A percentile compares a stretch with the other conserved stretches of the same genome.
Evolutionary conservation across 306 rosid genomes (phyloP).

Genomic region (Dryas alaskensis): DNA sequence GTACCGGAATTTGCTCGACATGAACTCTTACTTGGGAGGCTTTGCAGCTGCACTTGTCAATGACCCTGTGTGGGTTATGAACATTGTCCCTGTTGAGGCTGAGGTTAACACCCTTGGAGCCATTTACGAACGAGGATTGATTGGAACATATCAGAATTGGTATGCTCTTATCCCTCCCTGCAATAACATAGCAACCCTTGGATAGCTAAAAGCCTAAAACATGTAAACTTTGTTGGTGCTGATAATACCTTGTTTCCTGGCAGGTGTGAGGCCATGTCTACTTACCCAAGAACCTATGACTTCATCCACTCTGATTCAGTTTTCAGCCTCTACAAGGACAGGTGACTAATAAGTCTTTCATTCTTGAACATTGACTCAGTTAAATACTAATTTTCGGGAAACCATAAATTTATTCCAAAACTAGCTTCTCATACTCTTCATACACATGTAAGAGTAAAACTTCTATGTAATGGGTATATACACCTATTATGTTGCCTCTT

Average conservation of each 20-base stretch:
- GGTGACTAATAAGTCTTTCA: constrained; percentile 36
- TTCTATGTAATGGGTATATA: too few species aligned
- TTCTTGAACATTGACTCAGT: background rate
- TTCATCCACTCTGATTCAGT: constrained; percentile 86
- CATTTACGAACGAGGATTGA: constrained; percentile 77
- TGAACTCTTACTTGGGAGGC: constrained; percentile 85
- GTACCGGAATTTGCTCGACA: constrained; percentile 82
- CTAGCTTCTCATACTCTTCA: too few species aligned
- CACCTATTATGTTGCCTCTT: too few species aligned
- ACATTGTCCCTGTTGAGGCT: constrained; percentile 76
- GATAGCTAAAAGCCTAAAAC: too few species aligned
- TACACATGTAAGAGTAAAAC: too few species aligned
- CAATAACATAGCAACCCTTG: background rate
- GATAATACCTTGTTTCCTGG: constrained; percentile 21
- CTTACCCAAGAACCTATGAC: constrained; percentile 91
- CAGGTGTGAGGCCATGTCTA: constrained; percentile 98
- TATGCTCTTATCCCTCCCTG: constrained; percentile 10
- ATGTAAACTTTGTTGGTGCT: background rate
- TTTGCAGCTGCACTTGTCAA: constrained; percentile 80
- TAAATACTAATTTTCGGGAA: background rate
- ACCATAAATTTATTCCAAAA: too few species aligned
- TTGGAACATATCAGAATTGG: constrained; percentile 96
- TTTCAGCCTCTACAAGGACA: constrained; percentile 68
- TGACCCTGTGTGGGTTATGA: constrained; percentile 94
- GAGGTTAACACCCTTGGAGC: constrained; percentile 78